Conservation (phyloP, 768 basidiomycete genomes). For the Rhodosporidiobolus sp. region DNA sequence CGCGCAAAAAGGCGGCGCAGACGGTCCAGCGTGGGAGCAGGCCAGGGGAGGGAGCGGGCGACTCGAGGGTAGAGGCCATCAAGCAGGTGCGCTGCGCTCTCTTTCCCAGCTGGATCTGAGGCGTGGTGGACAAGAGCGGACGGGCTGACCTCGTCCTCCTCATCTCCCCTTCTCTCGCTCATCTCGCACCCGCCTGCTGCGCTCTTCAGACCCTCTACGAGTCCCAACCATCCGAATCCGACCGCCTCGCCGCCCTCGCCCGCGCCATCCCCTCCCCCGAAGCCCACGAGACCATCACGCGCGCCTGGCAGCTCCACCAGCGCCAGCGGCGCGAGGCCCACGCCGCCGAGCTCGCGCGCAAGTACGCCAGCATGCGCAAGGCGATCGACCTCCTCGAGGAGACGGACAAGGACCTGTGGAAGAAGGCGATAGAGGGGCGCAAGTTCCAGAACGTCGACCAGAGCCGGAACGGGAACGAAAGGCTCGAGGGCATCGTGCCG, state of each 20-base stretch:
- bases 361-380: constrained; percentile 73
- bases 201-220: constrained; percentile 31
- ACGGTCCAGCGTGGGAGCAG: neutral
- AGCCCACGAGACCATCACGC: constrained; percentile 85
- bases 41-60: constrained; percentile 16
- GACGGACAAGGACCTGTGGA: constrained; percentile 37
- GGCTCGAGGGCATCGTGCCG: constrained; percentile 64
- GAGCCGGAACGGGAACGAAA: constrained; percentile 68
- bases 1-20: constrained; percentile 24
- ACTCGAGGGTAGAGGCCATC: constrained; percentile 27
- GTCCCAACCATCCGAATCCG: constrained; percentile 21
- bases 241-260: constrained; percentile 58
- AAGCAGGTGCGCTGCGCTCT: constrained; percentile 15
- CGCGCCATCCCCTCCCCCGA: constrained; percentile 82
- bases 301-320: constrained; percentile 80
- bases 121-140: neutral
- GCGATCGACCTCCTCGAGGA: constrained; percentile 78
- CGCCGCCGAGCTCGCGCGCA: constrained; percentile 66
- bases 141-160: neutral
- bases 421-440: constrained; percentile 44
- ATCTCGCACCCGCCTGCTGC: neutral
- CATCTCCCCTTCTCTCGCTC: neutral
- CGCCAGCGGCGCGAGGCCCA: constrained; percentile 69
- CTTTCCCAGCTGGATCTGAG: too few relatives aligned
- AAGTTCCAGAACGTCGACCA: constrained; percentile 61